A percentile compares a stretch with the other conserved stretches of the same genome.
Evolutionary conservation across 2,329 filamentous ascomycete genomes (phyloP).

Genomic region (Pseudophaeomoniella oleicola): DNA sequence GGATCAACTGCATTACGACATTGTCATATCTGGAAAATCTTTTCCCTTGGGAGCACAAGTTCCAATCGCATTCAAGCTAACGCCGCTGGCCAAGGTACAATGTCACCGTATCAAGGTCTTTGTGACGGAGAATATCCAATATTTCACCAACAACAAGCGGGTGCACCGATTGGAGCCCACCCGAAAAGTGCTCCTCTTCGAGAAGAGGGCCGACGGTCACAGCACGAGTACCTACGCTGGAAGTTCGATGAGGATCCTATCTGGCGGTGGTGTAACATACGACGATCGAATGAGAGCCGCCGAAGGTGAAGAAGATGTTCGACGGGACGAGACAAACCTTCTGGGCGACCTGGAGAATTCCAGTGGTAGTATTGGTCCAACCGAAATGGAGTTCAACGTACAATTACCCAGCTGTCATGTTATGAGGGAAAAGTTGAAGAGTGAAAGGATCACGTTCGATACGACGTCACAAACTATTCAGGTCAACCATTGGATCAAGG

Average conservation of each 20-base stretch:
- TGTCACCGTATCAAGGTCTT: conserved; percentile 86
- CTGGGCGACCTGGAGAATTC: conserved; percentile 69
- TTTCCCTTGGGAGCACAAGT: conserved; percentile 80
- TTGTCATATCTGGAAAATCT: conserved; percentile 89
- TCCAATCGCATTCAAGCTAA: conserved; percentile 87
- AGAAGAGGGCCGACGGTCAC: conserved; percentile 70
- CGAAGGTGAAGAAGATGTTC: conserved; percentile 38
- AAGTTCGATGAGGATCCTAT: conserved; percentile 61
- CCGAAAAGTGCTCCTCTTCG: conserved; percentile 71
- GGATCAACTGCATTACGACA: conserved; percentile 88
- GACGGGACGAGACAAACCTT: conserved; percentile 50
- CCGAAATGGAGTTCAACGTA: conserved; percentile 88
- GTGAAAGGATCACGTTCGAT: conserved; percentile 63
- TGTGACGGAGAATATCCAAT: conserved; percentile 80
- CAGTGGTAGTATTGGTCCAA: conserved; percentile 59
- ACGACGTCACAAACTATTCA: conserved; percentile 90
- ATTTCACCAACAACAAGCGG: conserved; percentile 73
- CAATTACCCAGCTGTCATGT: conserved; percentile 79
- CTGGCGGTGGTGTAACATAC: conserved; percentile 66
- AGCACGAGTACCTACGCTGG: conserved; percentile 58
- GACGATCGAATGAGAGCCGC: conserved; percentile 42
- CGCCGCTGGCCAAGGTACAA: conserved; percentile 81
- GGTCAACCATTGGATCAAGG: conserved; percentile 94
- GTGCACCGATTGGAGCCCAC: conserved; percentile 75
- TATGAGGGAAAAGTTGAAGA: conserved; percentile 58